Evolutionary conservation across 768 basidiomycete genomes (phyloP).

Genomic region (Termitomyces sp.): DNA sequence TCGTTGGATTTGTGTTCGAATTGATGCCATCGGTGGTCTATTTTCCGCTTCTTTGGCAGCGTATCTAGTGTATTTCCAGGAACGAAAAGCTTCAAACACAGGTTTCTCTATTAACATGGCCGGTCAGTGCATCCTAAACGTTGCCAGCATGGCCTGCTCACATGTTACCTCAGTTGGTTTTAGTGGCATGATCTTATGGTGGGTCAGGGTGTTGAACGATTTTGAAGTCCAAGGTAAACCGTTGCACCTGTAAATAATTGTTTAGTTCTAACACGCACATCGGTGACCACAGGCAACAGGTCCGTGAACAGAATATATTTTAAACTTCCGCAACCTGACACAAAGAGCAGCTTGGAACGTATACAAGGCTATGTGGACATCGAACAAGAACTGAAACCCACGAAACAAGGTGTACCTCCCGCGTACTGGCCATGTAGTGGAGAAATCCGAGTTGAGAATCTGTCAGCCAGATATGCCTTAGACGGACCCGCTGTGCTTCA

Average conservation of each 20-base stretch:
- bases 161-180: slow-evolving; percentile 36
- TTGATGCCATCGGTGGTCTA: slow-evolving; percentile 50
- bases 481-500: slow-evolving; percentile 50
- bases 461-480: slow-evolving; percentile 53
- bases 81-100: slow-evolving; percentile 33
- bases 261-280: slow-evolving; percentile 19
- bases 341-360: slow-evolving; percentile 48
- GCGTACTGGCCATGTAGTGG: slow-evolving; percentile 66
- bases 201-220: slow-evolving; percentile 36
- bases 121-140: slow-evolving; percentile 16
- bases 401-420: slow-evolving; percentile 42
- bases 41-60: slow-evolving; percentile 52
- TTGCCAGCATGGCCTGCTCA: slow-evolving; percentile 10
- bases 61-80: slow-evolving; percentile 44
- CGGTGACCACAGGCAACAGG: slow-evolving; percentile 31
- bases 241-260: background rate
- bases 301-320: slow-evolving; percentile 11
- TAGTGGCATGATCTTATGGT: slow-evolving; percentile 47
- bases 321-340: background rate
- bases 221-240: slow-evolving; percentile 35
- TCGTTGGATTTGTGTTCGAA: slow-evolving; percentile 41
- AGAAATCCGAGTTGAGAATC: slow-evolving; percentile 43
- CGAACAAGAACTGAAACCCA: slow-evolving; percentile 46
- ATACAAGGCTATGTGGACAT: slow-evolving; percentile 61
- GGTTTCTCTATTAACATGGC: slow-evolving; percentile 57